These are phyloP conservation scores for Pythium brachiatum DNA, from an alignment of 352 stramenopile species.

Conservation along the genomic window DNA sequence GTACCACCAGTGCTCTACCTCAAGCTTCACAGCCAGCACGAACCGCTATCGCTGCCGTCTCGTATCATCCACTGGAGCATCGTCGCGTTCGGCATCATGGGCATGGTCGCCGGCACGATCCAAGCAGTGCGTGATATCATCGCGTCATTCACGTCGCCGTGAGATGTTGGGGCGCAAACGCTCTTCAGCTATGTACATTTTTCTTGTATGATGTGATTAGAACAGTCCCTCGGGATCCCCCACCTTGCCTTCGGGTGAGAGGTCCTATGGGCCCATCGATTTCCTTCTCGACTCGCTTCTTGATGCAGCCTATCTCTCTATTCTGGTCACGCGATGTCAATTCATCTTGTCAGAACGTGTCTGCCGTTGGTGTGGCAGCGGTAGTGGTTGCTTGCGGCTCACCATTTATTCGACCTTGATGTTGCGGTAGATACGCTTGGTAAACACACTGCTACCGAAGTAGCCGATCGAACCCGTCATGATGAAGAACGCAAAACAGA, in stretches of 20 bases:
- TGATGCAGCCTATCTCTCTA: background rate
- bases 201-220: background rate
- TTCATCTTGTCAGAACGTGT: too few species aligned
- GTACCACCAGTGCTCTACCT: constrained; percentile 72
- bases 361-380: too few species aligned
- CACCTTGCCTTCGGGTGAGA: background rate
- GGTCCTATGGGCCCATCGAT: background rate
- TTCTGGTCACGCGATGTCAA: background rate
- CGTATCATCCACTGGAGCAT: constrained; percentile 46
- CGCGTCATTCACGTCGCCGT: constrained; percentile 23
- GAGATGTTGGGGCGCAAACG: background rate
- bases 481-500: constrained; percentile 92
- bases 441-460: constrained; percentile 91
- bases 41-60: constrained; percentile 37
- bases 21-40: constrained; percentile 29
- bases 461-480: constrained; percentile 93
- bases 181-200: background rate
- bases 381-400: background rate
- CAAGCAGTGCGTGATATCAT: constrained; percentile 56
- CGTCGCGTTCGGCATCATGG: constrained; percentile 46
- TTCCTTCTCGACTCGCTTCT: background rate
- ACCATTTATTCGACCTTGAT: constrained; percentile 93
- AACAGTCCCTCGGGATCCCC: background rate
- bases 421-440: constrained; percentile 94
- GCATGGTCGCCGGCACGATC: constrained; percentile 65